Percentiles rank a stretch among this genome's conserved stretches.
phyloP scores from a whole-genome alignment of 176 grass and related monocot genomes.

The Oryza meyeriana region DNA sequence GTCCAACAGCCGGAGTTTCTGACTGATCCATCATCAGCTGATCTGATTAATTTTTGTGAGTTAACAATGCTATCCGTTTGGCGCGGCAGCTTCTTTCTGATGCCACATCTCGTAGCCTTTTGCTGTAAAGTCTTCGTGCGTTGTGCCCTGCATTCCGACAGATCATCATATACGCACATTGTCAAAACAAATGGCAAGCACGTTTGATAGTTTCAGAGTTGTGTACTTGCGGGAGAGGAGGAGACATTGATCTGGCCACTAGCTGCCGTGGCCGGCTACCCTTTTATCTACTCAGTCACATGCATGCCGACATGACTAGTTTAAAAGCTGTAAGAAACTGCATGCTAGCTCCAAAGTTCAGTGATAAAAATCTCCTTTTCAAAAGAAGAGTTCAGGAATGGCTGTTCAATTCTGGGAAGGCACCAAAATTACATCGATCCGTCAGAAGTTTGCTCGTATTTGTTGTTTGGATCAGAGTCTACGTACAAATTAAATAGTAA shows the following conservation, averaged over 20 bases:
- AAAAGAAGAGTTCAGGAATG: neutral
- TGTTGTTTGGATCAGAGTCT: neutral
- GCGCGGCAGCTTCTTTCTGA: neutral
- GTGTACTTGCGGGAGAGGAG: neutral
- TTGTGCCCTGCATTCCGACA: slow-evolving; percentile 39
- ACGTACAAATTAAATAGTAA: neutral
- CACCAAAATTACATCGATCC: neutral
- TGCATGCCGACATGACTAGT: neutral
- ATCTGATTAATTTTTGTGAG: neutral
- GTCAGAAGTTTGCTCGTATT: neutral
- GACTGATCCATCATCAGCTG: neutral
- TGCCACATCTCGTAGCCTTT: neutral
- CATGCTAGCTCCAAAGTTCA: neutral
- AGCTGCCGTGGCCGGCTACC: neutral
- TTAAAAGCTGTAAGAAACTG: neutral
- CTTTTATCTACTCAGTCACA: neutral
- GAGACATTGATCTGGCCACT: neutral
- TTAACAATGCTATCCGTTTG: slow-evolving; percentile 35
- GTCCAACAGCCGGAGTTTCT: slow-evolving; percentile 25
- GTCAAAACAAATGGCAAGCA: neutral
- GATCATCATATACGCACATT: neutral
- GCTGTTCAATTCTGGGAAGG: neutral
- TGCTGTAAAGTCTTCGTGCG: neutral
- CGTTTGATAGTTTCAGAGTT: neutral
- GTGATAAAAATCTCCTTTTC: neutral